phyloP scores from a whole-genome alignment of 2,329 filamentous ascomycete genomes.

The Paecilomyces dactylethromorphus region DNA sequence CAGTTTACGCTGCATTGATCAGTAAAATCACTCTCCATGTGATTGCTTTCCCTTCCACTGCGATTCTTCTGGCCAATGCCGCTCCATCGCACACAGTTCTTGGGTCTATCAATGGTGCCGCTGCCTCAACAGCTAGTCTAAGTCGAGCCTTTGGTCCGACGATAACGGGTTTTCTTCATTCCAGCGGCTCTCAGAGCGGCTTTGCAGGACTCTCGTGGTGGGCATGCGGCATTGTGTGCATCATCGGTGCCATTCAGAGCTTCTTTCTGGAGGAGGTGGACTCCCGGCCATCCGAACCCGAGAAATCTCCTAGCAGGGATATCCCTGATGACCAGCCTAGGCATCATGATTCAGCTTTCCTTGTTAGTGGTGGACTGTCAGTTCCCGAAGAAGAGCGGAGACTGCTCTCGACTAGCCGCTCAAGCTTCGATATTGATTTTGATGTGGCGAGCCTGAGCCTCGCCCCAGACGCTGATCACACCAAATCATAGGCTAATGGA shows the following conservation, averaged over 20 bases:
- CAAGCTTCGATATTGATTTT: constrained; percentile 26
- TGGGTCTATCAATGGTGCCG: constrained; percentile 87
- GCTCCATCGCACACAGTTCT: constrained; percentile 77
- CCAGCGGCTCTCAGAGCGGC: constrained; percentile 68
- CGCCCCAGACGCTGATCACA: constrained; percentile 9
- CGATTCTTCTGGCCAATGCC: constrained; percentile 82
- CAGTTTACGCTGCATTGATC: constrained; percentile 70
- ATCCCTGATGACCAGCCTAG: constrained; percentile 17
- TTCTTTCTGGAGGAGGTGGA: constrained; percentile 65
- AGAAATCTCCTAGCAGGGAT: constrained; percentile 26
- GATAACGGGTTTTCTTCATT: constrained; percentile 77
- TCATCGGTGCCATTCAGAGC: constrained; percentile 67
- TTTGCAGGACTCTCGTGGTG: constrained; percentile 93
- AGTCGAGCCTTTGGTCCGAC: constrained; percentile 85
- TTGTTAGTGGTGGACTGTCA: constrained; percentile 15
- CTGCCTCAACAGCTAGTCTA: constrained; percentile 83
- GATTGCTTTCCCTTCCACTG: constrained; percentile 83
- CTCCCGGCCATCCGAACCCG: constrained; percentile 27
- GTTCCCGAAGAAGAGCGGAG: constrained; percentile 27
- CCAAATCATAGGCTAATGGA: background rate
- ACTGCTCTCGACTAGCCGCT: constrained; percentile 27
- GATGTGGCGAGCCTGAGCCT: constrained; percentile 21
- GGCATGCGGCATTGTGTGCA: constrained; percentile 71
- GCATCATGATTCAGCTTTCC: constrained; percentile 14
- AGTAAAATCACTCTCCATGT: constrained; percentile 93